Evolutionary conservation across 2,329 filamentous ascomycete species (phyloP), one percentile per base, ranked within the genome.

Genomic region (Colletotrichum higginsianum): DNA sequence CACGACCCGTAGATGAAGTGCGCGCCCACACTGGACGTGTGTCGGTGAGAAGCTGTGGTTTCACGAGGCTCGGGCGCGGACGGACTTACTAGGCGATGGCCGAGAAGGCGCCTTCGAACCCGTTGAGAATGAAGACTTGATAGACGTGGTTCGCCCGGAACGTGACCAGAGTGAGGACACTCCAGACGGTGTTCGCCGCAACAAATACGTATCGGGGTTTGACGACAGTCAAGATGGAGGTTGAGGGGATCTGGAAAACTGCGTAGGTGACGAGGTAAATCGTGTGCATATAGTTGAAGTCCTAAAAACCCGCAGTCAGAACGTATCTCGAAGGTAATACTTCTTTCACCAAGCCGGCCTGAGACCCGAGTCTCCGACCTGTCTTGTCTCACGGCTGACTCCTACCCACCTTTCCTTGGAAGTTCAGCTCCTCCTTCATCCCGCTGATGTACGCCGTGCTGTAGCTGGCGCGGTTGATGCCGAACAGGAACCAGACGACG

Each of bases 401-500:
- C 5, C 12, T 4, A 9, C 61, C 60, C 49, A 71, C 67, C 57
- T 82, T 83, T 16, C 82, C 82, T 49, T 79, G 65, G 58, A 83
- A 83, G 8, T 76, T 64, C 2, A 84, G 68, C 1, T 80, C 82
- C 42, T 82, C 80, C 47, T 79, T 78, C 82, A 83, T 83, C 23
- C 82, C 81, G 61, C 81, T 83, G 66, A 84, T 83, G 73, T 84
- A 84, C 4, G 82, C 82, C 0, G 81, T 83, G 42, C 76, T 80
- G 71, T 85, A 85, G 73, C 81, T 83, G 38, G 84, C 79, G 13
- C 84, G 79, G 6, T 83, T 84, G 60, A 85, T 79, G 38, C 84
- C 84, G 66, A 85, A 85, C 4, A 85, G 76, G 61, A 85, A 85
- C 84, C 83, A 85, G n/a, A 85, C 82, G 15, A 85, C 75, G 0